Evolutionary conservation across 345 rosid genomes (phyloP), one percentile per base, ranked within the genome.

Genomic region (Draba incana): DNA sequence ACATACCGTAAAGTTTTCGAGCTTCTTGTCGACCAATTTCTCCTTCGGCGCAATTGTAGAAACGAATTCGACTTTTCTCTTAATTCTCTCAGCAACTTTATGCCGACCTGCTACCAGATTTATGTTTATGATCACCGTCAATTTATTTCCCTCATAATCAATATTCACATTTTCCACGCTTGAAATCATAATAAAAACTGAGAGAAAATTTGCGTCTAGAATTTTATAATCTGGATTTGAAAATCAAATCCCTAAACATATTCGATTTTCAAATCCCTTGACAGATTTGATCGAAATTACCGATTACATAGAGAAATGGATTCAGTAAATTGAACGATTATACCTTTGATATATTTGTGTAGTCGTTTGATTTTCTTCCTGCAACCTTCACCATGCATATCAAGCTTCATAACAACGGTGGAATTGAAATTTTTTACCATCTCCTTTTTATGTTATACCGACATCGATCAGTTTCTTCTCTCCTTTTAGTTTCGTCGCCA

Each of bases 351-450:
- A 27, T 68, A 50, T 31, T 78, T 86, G 55, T 81, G 63, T 4
- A 68, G 30, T 13, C 82, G 85, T 56, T 58, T 72, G 72, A 93
- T 72, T 68, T 82, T 88, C 84, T 86, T 88, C 28, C 94, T 94
- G 46, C 98, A 93, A 13, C 92, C 97, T 57, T 90, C 92, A 37
- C 98, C 90, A 83, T 88, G 97, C 83, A 93, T 75, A 56, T 88
- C 90, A 64, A 75, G 66, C 81, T 86, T 90, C 84, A 84, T 68
- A 25, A 90, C 86, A 72, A 82, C 81, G 51, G 81, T 48, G 37
- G 44, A 31, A 31, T 31, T 48, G 37, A 41, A 31, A 31, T 31
- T 2, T 2, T 35, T 66, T 23, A 74, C 86, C 69, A 68, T 82
- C 50, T 77, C 88, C 67, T 0, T 49, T 57, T 61, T 83, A 82